These are phyloP conservation scores for Aspergillus mulundensis DNA, from an alignment of 495 filamentous ascomycete genomes.

Conservation along the genomic window DNA sequence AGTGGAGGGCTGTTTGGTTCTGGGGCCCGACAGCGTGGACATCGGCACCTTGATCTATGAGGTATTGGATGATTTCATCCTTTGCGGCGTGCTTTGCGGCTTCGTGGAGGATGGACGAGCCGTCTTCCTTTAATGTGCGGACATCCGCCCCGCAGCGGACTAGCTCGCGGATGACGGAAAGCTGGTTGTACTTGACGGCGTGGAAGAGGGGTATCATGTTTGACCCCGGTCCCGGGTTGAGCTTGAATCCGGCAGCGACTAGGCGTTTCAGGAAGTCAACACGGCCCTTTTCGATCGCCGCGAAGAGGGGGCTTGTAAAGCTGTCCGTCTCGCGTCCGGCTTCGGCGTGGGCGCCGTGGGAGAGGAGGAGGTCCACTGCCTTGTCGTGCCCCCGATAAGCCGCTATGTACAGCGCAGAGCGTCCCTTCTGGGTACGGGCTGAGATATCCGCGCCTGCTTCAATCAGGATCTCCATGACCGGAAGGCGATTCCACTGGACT, in stretches of 20 bases:
- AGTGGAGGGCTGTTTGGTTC: neutral
- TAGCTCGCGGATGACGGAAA: neutral
- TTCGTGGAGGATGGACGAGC: neutral
- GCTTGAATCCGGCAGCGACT: neutral
- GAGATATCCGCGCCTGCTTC: no score
- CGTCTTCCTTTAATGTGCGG: neutral
- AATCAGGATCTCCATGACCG: no score
- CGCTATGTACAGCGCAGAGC: neutral
- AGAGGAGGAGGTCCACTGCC: neutral
- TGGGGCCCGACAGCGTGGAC: neutral
- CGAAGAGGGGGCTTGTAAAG: neutral
- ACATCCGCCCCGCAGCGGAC: neutral
- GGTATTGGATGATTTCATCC: neutral
- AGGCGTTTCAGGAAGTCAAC: neutral
- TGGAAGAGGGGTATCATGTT: neutral
- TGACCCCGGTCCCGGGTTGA: no score
- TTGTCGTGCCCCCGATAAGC: neutral
- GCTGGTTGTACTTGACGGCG: neutral
- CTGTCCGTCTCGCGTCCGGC: neutral
- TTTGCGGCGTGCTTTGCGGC: neutral
- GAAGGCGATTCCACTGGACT: no score
- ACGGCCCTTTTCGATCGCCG: neutral
- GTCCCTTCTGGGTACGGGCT: no score
- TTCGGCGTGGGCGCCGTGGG: neutral
- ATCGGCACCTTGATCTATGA: neutral